Percentiles rank a stretch among this genome's conserved stretches.
Conservation (phyloP, 108 stramenopile genomes). For the Cyclotella cryptica region DNA sequence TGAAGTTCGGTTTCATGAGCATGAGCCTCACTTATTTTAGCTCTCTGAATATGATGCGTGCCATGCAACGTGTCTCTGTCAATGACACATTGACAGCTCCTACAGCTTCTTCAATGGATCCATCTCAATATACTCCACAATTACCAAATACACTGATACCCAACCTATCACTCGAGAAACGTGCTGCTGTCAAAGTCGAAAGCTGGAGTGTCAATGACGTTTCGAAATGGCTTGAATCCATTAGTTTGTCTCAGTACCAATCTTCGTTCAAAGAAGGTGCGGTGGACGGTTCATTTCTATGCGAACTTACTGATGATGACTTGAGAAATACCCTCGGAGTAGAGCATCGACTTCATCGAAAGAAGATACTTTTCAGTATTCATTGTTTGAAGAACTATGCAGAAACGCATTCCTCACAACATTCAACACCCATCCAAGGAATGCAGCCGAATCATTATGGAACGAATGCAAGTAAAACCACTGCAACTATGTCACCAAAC, state of each 20-base stretch:
- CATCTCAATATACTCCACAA: constrained; percentile 1
- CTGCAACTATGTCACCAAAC: constrained; percentile 21
- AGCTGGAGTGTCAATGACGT: constrained; percentile 89
- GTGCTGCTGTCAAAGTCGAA: constrained; percentile 56
- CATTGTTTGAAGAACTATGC: constrained; percentile 44
- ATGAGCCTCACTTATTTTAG: constrained; percentile 93
- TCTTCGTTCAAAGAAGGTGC: constrained; percentile 86
- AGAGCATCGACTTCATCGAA: constrained; percentile 89
- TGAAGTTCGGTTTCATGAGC: constrained; percentile 94
- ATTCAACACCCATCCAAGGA: background rate
- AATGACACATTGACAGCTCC: constrained; percentile 22
- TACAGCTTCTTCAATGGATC: background rate
- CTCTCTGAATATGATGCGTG: constrained; percentile 89
- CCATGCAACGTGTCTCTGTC: constrained; percentile 77
- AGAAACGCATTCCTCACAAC: constrained; percentile 28
- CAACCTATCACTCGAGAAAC: constrained; percentile 16
- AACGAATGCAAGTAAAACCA: background rate
- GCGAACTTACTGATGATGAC: constrained; percentile 90
- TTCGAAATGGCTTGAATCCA: constrained; percentile 81
- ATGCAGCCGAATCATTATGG: constrained; percentile 17
- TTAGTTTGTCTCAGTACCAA: constrained; percentile 80
- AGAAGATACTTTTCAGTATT: constrained; percentile 88
- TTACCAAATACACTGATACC: constrained; percentile 3
- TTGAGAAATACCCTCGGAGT: constrained; percentile 88
- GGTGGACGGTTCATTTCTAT: constrained; percentile 88